These are phyloP conservation scores for Wallacemonas sp. DNA, from an alignment of 208 protist species.

Conservation along the genomic window DNA sequence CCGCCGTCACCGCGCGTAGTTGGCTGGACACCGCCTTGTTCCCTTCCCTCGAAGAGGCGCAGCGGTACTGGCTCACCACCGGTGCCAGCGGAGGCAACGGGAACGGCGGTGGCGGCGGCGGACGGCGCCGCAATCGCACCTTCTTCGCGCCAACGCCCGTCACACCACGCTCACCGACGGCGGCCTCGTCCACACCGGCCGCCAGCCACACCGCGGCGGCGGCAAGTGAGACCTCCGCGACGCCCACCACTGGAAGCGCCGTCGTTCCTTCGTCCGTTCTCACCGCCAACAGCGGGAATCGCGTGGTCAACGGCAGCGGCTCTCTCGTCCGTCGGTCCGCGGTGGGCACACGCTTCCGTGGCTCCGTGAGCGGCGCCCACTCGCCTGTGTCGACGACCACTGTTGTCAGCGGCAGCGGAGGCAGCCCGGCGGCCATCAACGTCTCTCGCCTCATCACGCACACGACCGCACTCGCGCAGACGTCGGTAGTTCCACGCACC, in stretches of 20 bases:
- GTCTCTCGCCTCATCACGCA: constrained; percentile 3
- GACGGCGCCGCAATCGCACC: constrained; percentile 4
- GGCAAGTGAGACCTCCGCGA: neutral
- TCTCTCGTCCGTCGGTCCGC: too few relatives aligned
- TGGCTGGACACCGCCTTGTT: constrained; percentile 3
- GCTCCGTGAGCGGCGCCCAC: too few relatives aligned
- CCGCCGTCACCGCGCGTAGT: neutral
- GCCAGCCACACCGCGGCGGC: neutral
- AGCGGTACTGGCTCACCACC: constrained; percentile 13
- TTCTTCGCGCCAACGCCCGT: neutral
- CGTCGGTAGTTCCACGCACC: neutral
- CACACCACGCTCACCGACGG: neutral
- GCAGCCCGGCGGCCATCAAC: neutral
- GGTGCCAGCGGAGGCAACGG: too few relatives aligned
- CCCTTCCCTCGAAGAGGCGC: constrained; percentile 33
- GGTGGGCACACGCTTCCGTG: too few relatives aligned
- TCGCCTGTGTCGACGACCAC: too few relatives aligned
- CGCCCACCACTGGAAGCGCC: too few relatives aligned
- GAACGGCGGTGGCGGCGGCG: neutral
- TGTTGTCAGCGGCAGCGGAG: too few relatives aligned
- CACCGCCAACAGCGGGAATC: too few relatives aligned
- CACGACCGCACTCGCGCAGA: neutral
- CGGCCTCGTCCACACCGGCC: neutral
- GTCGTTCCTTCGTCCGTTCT: too few relatives aligned
- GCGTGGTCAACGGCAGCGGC: too few relatives aligned